These are phyloP conservation scores for Coniella vitis DNA, from an alignment of 2,329 filamentous ascomycete genomes.

Conservation along the genomic window DNA sequence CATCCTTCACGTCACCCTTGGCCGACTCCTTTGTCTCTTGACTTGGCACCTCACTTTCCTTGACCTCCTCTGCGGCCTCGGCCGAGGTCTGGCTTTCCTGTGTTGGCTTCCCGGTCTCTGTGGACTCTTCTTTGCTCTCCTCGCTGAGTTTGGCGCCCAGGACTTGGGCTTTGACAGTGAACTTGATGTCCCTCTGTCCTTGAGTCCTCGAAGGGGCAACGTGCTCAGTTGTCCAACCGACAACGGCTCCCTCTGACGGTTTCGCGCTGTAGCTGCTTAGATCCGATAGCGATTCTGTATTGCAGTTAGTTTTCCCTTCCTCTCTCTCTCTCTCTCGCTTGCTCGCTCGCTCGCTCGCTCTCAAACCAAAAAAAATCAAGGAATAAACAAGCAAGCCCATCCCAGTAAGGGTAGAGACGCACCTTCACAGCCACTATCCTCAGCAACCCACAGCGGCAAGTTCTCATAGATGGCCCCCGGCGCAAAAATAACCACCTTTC, in stretches of 20 bases:
- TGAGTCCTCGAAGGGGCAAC: constrained; percentile 21
- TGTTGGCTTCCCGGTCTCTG: not conserved
- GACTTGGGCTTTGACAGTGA: constrained; percentile 30
- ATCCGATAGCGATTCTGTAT: constrained; percentile 22
- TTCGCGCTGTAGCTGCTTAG: constrained; percentile 23
- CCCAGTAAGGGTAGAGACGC: not conserved
- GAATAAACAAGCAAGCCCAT: not conserved
- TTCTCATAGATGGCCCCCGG: constrained; percentile 44
- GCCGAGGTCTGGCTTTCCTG: not conserved
- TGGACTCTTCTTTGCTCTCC: too few relatives aligned
- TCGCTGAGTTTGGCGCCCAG: constrained; percentile 23
- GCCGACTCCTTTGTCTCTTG: not conserved
- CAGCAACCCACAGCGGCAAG: constrained; percentile 43
- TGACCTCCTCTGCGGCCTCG: not conserved
- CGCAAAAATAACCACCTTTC: constrained; percentile 42
- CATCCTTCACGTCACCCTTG: constrained; percentile 1
- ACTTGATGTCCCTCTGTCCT: constrained; percentile 25
- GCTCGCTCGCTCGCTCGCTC: too few relatives aligned
- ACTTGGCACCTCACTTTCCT: not conserved
- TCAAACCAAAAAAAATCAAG: not conserved
- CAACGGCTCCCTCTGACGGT: constrained; percentile 21
- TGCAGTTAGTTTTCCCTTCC: not conserved
- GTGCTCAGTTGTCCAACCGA: constrained; percentile 26
- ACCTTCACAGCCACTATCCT: constrained; percentile 36
- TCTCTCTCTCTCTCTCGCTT: too few relatives aligned